These are phyloP conservation scores for Komagataella kurtzmanii DNA, from an alignment of 805 yeast species.

Conservation along the genomic window DNA sequence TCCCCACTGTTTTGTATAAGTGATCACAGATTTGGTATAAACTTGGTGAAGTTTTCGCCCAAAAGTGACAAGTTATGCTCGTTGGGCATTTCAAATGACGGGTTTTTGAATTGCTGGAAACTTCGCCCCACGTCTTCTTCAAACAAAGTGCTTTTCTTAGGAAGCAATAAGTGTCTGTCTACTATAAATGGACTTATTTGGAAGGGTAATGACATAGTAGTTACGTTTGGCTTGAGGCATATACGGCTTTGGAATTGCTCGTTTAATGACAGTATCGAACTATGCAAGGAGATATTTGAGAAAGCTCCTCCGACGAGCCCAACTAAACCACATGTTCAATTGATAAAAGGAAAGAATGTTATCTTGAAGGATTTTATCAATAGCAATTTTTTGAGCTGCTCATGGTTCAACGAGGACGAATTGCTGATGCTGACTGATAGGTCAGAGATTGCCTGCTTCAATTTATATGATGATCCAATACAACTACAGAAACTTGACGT, in stretches of 20 bases:
- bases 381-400: constrained; percentile 32
- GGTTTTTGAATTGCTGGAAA: constrained; percentile 52
- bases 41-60: constrained; percentile 40
- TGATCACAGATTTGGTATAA: constrained; percentile 58
- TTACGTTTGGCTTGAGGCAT: constrained; percentile 50
- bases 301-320: not conserved
- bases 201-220: constrained; percentile 30
- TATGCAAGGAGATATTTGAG: not conserved
- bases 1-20: constrained; percentile 38
- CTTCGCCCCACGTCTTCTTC: constrained; percentile 8
- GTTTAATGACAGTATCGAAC: not conserved
- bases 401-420: constrained; percentile 21
- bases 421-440: constrained; percentile 20
- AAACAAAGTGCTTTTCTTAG: constrained; percentile 19
- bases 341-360: constrained; percentile 46
- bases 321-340: constrained; percentile 1
- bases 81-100: constrained; percentile 58
- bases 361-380: constrained; percentile 35
- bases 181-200: constrained; percentile 42
- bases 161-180: constrained; percentile 53
- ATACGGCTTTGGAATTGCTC: constrained; percentile 43
- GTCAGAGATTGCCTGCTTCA: constrained; percentile 19
- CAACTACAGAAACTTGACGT: constrained; percentile 7
- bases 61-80: constrained; percentile 44
- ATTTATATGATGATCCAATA: constrained; percentile 11